phyloP scores from a whole-genome alignment of 208 protist species.

The Trypanosoma lewisi region DNA sequence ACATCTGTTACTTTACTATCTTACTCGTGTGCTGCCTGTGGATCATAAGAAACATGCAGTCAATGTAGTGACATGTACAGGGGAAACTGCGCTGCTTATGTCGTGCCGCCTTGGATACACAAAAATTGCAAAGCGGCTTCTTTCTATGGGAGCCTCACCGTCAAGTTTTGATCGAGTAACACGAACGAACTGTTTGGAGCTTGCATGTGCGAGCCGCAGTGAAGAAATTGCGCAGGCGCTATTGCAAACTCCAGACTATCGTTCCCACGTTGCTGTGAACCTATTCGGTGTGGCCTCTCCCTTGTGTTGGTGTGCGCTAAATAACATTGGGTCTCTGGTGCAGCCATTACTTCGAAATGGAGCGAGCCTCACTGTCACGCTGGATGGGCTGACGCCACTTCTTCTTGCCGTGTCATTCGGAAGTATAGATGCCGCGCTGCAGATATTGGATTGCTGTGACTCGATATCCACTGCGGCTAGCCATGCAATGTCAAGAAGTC shows the following conservation, averaged over 20 bases:
- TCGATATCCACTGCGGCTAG: not conserved
- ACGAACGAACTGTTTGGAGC: conserved; percentile 61
- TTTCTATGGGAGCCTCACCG: conserved; percentile 56
- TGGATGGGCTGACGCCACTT: conserved; percentile 69
- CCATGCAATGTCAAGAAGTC: not conserved
- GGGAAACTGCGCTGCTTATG: conserved; percentile 66
- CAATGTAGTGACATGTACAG: conserved; percentile 61
- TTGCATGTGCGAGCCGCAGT: conserved; percentile 68
- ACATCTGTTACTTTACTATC: conserved; percentile 29
- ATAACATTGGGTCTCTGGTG: conserved; percentile 65
- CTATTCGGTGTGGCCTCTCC: conserved; percentile 68
- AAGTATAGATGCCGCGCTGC: conserved; percentile 54
- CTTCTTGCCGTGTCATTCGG: conserved; percentile 68
- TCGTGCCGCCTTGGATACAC: conserved; percentile 59
- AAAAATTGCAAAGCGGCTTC: conserved; percentile 49
- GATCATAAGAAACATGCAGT: conserved; percentile 38
- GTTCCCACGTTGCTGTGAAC: conserved; percentile 60
- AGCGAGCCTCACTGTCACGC: conserved; percentile 47
- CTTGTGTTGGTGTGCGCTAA: conserved; percentile 80
- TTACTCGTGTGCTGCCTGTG: conserved; percentile 8
- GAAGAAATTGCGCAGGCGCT: conserved; percentile 56
- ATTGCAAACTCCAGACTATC: conserved; percentile 37
- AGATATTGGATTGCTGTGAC: conserved; percentile 41
- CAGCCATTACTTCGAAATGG: conserved; percentile 49
- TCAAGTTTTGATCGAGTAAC: conserved; percentile 67